Percentiles rank a stretch among this genome's conserved stretches.
These are phyloP conservation scores for Saccharomycodes ludwigii DNA, from an alignment of 805 yeast species.

Conservation along the genomic window DNA sequence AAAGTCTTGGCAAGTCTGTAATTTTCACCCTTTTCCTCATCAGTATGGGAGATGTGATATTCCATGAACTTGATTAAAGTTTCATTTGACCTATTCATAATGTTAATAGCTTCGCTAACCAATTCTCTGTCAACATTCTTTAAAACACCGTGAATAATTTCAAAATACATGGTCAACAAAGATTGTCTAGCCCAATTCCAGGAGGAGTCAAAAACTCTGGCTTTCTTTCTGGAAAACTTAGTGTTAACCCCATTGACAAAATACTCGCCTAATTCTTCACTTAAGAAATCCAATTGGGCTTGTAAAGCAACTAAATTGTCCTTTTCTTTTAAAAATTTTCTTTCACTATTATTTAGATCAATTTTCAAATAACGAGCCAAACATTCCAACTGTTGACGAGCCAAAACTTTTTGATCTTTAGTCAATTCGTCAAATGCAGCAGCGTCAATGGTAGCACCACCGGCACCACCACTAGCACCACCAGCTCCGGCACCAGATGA, in stretches of 20 bases:
- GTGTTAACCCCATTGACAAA: constrained; percentile 89
- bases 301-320: constrained; percentile 77
- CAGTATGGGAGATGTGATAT: constrained; percentile 53
- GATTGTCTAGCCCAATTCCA: constrained; percentile 99
- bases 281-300: constrained; percentile 73
- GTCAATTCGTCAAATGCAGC: constrained; percentile 77
- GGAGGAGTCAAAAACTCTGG: constrained; percentile 91
- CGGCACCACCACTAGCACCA: constrained; percentile 46
- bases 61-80: constrained; percentile 94
- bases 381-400: constrained; percentile 61
- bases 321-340: constrained; percentile 61
- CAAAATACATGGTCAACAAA: constrained; percentile 83
- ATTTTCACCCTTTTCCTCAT: constrained; percentile 75
- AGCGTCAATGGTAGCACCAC: constrained; percentile 83
- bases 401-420: constrained; percentile 35
- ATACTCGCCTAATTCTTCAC: constrained; percentile 73
- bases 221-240: constrained; percentile 80
- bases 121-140: constrained; percentile 90
- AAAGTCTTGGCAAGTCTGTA: constrained; percentile 80
- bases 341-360: constrained; percentile 86
- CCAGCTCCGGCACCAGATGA: constrained; percentile 36
- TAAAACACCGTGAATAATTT: constrained; percentile 88
- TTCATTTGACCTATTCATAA: constrained; percentile 95
- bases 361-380: constrained; percentile 89
- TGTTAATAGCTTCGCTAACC: constrained; percentile 88